Evolutionary conservation across 2,329 filamentous ascomycete genomes (phyloP).

Genomic region (Leptographium lundbergii): DNA sequence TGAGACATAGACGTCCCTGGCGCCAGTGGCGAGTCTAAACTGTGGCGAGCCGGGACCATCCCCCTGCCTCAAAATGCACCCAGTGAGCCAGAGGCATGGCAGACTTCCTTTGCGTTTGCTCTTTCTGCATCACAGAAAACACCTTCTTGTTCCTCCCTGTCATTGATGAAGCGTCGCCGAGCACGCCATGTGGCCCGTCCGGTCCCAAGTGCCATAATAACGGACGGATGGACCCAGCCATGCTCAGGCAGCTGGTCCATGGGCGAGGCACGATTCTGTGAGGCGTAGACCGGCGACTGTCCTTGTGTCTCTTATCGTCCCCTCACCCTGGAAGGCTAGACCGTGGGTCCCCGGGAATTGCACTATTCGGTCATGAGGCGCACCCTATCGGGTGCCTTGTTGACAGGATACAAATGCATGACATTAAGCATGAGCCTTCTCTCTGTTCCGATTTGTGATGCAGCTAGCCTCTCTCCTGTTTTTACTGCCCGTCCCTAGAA

Average conservation of each 20-base stretch:
- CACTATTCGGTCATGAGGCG: background rate
- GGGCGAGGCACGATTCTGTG: background rate
- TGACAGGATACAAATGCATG: background rate
- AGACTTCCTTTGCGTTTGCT: too few relatives aligned
- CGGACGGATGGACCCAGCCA: background rate
- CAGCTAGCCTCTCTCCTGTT: background rate
- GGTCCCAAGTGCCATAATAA: background rate
- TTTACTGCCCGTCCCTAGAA: background rate
- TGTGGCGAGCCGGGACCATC: background rate
- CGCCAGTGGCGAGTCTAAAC: background rate
- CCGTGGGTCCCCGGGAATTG: background rate
- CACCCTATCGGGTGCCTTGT: too few relatives aligned
- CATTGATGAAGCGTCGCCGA: background rate
- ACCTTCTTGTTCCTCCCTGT: background rate
- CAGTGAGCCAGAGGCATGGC: too few relatives aligned
- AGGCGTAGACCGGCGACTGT: background rate
- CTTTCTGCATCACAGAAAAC: too few relatives aligned
- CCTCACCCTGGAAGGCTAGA: background rate
- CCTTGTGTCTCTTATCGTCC: background rate
- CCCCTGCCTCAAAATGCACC: too few relatives aligned
- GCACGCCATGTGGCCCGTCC: background rate
- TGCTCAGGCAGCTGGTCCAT: background rate
- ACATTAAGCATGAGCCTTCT: background rate
- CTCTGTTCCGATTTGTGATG: background rate
- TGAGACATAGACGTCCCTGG: too few relatives aligned